Conservation (phyloP, 495 filamentous ascomycete species). For the Amphirosellinia nigrospora region DNA sequence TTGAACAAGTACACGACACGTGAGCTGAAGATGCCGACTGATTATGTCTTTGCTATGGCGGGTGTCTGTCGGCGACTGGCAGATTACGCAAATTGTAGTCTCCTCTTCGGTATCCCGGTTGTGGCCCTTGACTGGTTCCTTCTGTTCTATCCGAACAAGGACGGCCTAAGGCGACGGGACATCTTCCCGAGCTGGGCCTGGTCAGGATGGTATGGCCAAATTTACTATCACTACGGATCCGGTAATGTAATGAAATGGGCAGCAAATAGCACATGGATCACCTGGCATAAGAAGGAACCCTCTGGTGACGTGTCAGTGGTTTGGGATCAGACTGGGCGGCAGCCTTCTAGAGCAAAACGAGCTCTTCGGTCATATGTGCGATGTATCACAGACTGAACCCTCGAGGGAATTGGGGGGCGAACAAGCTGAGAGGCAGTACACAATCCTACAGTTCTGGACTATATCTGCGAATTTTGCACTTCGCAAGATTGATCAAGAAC, state of each 20-base stretch:
- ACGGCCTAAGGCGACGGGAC: conserved; percentile 17
- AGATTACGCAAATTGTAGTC: conserved; percentile 23
- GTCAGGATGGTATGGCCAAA: conserved; percentile 24
- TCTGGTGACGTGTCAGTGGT: conserved; percentile 2
- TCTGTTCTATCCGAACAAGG: conserved; percentile 22
- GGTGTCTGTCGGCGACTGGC: conserved; percentile 23
- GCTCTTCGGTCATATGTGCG: conserved; percentile 21
- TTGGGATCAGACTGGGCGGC: background rate
- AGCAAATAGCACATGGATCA: conserved; percentile 22
- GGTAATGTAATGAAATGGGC: conserved; percentile 23
- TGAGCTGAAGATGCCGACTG: conserved; percentile 22
- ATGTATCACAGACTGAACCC: conserved; percentile 17
- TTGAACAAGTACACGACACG: conserved; percentile 24
- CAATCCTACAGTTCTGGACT: conserved; percentile 24
- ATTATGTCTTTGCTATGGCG: conserved; percentile 24
- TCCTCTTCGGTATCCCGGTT: conserved; percentile 23
- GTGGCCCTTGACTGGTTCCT: conserved; percentile 25
- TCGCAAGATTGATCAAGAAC: conserved; percentile 11
- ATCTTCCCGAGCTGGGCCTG: conserved; percentile 23
- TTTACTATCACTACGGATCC: conserved; percentile 21
- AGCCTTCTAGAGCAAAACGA: conserved; percentile 16
- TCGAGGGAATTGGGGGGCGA: background rate
- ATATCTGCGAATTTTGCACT: conserved; percentile 18
- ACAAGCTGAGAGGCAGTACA: background rate
- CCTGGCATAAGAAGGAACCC: conserved; percentile 19